A percentile compares a stretch with the other conserved stretches of the same genome.
These are phyloP conservation scores for Simmondsia chinensis DNA, from an alignment of 148 eudicot genomes.

Conservation along the genomic window DNA sequence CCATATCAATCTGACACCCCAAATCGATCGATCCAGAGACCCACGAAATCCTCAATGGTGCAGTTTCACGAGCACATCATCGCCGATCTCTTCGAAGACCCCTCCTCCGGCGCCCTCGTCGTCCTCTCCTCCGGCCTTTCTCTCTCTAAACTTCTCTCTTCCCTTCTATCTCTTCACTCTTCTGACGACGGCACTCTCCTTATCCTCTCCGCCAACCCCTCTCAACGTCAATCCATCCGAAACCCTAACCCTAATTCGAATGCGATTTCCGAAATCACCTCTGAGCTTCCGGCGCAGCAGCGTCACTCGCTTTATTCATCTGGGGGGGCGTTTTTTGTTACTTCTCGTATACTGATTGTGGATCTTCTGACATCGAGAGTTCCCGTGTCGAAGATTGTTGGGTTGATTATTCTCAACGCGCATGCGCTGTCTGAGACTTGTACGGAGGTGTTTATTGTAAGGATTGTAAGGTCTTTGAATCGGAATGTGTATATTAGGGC, in stretches of 20 bases:
- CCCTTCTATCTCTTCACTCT: slow-evolving; percentile 60
- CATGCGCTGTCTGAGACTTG: slow-evolving; percentile 64
- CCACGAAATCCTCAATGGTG: too few species aligned
- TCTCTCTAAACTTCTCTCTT: slow-evolving; percentile 56
- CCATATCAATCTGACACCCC: neutral
- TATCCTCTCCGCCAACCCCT: slow-evolving; percentile 38
- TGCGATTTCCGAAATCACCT: slow-evolving; percentile 39
- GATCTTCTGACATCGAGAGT: slow-evolving; percentile 65
- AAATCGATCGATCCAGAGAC: too few species aligned
- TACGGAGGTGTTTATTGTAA: slow-evolving; percentile 81
- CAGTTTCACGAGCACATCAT: slow-evolving; percentile 79
- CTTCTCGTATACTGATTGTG: slow-evolving; percentile 78
- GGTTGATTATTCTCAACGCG: slow-evolving; percentile 62
- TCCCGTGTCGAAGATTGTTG: slow-evolving; percentile 48
- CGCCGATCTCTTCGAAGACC: slow-evolving; percentile 72
- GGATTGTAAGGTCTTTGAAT: slow-evolving; percentile 55
- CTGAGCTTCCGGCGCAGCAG: slow-evolving; percentile 55
- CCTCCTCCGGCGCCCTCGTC: slow-evolving; percentile 59
- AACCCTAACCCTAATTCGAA: slow-evolving; percentile 16
- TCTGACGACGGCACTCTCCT: slow-evolving; percentile 62
- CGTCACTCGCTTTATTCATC: slow-evolving; percentile 66
- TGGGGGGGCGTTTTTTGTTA: slow-evolving; percentile 46
- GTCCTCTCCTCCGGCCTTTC: slow-evolving; percentile 73
- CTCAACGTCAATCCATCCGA: slow-evolving; percentile 29
- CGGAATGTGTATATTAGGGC: slow-evolving; percentile 52